Evolutionary conservation across 331 rosid genomes (phyloP), one percentile per base, ranked within the genome.

Genomic region (Spiraea crenata): DNA sequence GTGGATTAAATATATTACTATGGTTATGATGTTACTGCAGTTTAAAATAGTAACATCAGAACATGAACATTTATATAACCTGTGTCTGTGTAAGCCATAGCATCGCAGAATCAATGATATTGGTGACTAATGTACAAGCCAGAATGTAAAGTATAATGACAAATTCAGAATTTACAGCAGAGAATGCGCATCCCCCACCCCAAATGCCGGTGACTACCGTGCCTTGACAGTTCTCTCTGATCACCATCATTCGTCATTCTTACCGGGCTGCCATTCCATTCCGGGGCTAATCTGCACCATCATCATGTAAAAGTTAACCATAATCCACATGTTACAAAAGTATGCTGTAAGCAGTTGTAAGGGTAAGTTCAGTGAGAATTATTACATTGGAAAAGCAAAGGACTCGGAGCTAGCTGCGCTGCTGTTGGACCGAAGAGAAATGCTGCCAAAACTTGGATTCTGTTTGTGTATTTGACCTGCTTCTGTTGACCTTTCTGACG

Each of bases 341-440:
- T 13, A 52, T 39, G 16, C 5, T 37, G 39, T 25, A 57, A 46
- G 15, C 15, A 56, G 9, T 8, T 25, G 58, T 16, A 40, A 39
- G 56, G 68, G 75, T 19, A 7, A 12, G 46, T 59, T 8, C 39
- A 17, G 57, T 34, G 66, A 61, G 57, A 34, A 17, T 72, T 11
- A 64, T 71, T 85, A 85, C 89, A 79, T 47, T 17, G 87, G 89
- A 73, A 85, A 85, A 25, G 89, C 77, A 47, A 85, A 85, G 59
- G 89, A 85, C 19, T 62, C 72, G 0, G 89, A 77, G 78, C 87
- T 85, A 40, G 79, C 77, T 25, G 81, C 58, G 79, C 89, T 85
- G 80, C 83, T 51, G 48, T 52, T 76, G 31, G 89, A 82, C 41
- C 79, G 63, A 48, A 25, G 68, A 31, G 89, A 85, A 44, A 11